A percentile compares a stretch with the other conserved stretches of the same genome.
Evolutionary conservation across 1,284 basidiomycete genomes (phyloP).

Genomic region (Schizopora paradoxa): DNA sequence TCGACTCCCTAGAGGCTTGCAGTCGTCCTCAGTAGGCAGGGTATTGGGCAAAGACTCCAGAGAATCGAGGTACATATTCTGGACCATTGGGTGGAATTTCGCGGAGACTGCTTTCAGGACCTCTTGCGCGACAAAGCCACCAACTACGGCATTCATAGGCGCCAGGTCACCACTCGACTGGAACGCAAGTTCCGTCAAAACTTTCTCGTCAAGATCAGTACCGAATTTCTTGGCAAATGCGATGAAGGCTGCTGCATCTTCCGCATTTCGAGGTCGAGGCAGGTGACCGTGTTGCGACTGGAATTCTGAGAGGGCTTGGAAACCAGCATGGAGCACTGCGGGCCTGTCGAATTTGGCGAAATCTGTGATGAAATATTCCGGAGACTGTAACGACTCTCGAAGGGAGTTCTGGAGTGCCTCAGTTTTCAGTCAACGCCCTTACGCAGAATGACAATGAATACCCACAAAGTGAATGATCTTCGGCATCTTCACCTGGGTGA

Average conservation of each 20-base stretch:
- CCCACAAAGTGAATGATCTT: conserved; percentile 90
- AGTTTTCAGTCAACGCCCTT: conserved; percentile 5
- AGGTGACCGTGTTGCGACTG: conserved; percentile 61
- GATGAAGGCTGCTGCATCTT: conserved; percentile 75
- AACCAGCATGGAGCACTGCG: conserved; percentile 85
- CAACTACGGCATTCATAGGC: conserved; percentile 90
- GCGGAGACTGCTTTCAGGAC: conserved; percentile 96
- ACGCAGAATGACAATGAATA: conserved; percentile 17
- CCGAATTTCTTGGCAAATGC: conserved; percentile 77
- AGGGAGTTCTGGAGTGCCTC: conserved; percentile 76
- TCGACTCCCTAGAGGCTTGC: conserved; percentile 76
- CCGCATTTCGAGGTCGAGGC: conserved; percentile 79
- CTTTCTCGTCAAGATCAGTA: conserved; percentile 73
- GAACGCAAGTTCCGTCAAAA: conserved; percentile 83
- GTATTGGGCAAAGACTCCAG: conserved; percentile 84
- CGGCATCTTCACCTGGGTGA: conserved; percentile 99
- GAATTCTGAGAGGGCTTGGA: conserved; percentile 91
- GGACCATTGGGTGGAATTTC: conserved; percentile 97
- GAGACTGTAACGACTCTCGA: conserved; percentile 76
- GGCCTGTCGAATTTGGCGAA: conserved; percentile 98
- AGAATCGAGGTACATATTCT: conserved; percentile 97
- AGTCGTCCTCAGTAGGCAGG: conserved; percentile 81
- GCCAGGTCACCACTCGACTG: conserved; percentile 93
- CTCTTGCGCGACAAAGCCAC: conserved; percentile 98
- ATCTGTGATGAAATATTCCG: conserved; percentile 93